These are phyloP conservation scores for Boeremia lycopersici DNA, from an alignment of 2,329 filamentous ascomycete genomes.

Conservation along the genomic window DNA sequence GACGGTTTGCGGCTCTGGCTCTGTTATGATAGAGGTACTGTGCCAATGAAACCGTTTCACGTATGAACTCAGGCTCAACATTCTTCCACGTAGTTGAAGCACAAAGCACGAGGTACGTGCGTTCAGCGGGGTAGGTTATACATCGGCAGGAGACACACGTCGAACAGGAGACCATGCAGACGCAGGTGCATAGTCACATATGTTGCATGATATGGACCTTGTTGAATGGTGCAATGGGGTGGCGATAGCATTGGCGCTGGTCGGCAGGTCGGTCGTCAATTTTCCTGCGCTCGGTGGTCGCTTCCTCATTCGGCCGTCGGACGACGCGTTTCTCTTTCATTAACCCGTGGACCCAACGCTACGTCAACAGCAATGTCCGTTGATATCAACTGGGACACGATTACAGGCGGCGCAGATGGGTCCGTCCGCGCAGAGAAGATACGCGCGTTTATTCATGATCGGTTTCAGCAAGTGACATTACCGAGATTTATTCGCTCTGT, in stretches of 20 bases:
- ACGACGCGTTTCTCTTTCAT: constrained; percentile 27
- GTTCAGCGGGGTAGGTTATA: constrained; percentile 6
- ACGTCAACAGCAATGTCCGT: constrained; percentile 75
- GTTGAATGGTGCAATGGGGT: constrained; percentile 21
- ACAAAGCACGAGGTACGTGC: constrained; percentile 7
- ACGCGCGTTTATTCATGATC: constrained; percentile 90
- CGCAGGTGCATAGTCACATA: constrained; percentile 25
- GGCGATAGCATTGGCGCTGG: constrained; percentile 22
- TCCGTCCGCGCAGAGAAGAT: constrained; percentile 82
- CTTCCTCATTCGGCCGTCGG: constrained; percentile 27
- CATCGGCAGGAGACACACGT: constrained; percentile 16
- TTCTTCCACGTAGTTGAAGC: background rate
- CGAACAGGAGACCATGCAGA: constrained; percentile 25
- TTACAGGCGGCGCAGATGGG: constrained; percentile 89
- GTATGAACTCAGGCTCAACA: constrained; percentile 1
- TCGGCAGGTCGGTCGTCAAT: constrained; percentile 22
- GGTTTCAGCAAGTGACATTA: constrained; percentile 89
- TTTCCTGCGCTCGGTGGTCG: constrained; percentile 26
- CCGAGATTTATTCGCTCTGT: constrained; percentile 97
- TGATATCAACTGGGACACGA: constrained; percentile 93
- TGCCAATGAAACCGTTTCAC: constrained; percentile 5
- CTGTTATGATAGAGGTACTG: constrained; percentile 8
- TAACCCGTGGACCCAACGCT: constrained; percentile 27
- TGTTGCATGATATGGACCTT: constrained; percentile 19
- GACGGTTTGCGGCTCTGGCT: constrained; percentile 39